Conservation (phyloP, 2,329 filamentous ascomycete genomes). For the Keithomyces neogunnii region DNA sequence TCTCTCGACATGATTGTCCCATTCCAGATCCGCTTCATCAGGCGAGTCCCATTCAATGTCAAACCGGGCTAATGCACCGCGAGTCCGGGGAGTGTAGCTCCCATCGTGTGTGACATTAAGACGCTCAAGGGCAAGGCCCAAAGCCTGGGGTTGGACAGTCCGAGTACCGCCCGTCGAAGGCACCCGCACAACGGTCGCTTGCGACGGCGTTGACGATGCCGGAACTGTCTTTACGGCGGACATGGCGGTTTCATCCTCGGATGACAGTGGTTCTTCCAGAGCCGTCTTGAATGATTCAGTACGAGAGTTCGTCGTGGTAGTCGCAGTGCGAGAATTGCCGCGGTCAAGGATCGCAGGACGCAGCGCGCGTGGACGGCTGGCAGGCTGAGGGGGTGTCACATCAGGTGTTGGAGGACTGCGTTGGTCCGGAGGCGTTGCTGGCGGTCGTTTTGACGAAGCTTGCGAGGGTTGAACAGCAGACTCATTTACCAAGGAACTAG, state of each 20-base stretch:
- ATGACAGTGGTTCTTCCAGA: constrained; percentile 53
- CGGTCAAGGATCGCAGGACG: constrained; percentile 42
- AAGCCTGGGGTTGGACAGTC: constrained; percentile 20
- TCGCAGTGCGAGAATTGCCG: constrained; percentile 41
- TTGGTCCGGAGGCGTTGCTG: constrained; percentile 56
- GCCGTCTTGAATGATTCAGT: constrained; percentile 68
- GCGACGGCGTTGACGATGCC: constrained; percentile 34
- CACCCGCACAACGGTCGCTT: constrained; percentile 33
- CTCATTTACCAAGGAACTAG: constrained; percentile 31
- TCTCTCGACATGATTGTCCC: constrained; percentile 45
- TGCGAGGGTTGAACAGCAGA: constrained; percentile 29
- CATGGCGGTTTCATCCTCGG: constrained; percentile 47
- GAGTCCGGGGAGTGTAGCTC: constrained; percentile 32
- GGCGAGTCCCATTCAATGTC: constrained; percentile 49
- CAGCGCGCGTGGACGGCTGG: constrained; percentile 32
- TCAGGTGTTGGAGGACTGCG: constrained; percentile 67
- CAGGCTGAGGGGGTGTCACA: constrained; percentile 57
- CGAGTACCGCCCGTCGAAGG: constrained; percentile 16
- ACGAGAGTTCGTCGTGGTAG: constrained; percentile 50
- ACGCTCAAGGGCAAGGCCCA: constrained; percentile 34
- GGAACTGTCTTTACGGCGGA: constrained; percentile 31
- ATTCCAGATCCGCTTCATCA: constrained; percentile 43
- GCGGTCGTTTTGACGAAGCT: constrained; percentile 29
- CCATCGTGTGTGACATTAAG: constrained; percentile 32
- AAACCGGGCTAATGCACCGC: constrained; percentile 43